Conservation (phyloP, 768 basidiomycete genomes). For the Gloeophyllum trabeum region DNA sequence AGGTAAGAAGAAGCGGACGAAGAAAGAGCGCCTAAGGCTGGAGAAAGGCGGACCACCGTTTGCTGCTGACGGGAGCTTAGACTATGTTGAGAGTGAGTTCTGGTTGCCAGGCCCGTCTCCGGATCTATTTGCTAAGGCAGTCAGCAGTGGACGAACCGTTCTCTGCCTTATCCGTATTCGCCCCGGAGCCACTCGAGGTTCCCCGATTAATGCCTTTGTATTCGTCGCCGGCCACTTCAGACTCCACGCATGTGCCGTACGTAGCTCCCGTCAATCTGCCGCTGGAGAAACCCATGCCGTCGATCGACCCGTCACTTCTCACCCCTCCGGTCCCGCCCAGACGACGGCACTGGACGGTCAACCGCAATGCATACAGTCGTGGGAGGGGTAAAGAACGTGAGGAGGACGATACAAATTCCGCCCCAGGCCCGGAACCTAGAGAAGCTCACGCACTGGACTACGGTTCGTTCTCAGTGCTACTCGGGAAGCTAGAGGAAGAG, state of each 20-base stretch:
- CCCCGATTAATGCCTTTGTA: slow-evolving; percentile 51
- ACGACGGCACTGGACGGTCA: slow-evolving; percentile 52
- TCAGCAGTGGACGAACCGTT: slow-evolving; percentile 72
- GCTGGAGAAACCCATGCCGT: slow-evolving; percentile 8
- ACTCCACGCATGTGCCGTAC: slow-evolving; percentile 11
- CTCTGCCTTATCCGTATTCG: slow-evolving; percentile 49
- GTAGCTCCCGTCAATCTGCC: slow-evolving; percentile 19
- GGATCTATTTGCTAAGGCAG: slow-evolving; percentile 5
- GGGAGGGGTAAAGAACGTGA: slow-evolving; percentile 43
- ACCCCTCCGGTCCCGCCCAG: slow-evolving; percentile 12
- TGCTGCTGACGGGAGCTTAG: slow-evolving; percentile 66
- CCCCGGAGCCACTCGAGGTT: slow-evolving; percentile 42
- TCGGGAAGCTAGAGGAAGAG: slow-evolving; percentile 23
- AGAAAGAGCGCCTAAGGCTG: slow-evolving; percentile 69
- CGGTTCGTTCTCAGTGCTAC: slow-evolving; percentile 47
- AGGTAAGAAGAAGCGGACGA: slow-evolving; percentile 74
- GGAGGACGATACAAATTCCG: slow-evolving; percentile 21
- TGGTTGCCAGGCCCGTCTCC: background rate
- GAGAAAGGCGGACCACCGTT: slow-evolving; percentile 69
- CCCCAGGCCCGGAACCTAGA: slow-evolving; percentile 36
- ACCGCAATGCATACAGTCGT: slow-evolving; percentile 36
- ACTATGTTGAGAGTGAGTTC: slow-evolving; percentile 56
- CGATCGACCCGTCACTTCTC: slow-evolving; percentile 7
- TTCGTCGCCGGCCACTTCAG: slow-evolving; percentile 23
- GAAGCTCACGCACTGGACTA: slow-evolving; percentile 48